Percentiles rank a stretch among this genome's conserved stretches.
Conservation (phyloP, 176 grass and related monocot species). For the Zoysia pacifica region DNA sequence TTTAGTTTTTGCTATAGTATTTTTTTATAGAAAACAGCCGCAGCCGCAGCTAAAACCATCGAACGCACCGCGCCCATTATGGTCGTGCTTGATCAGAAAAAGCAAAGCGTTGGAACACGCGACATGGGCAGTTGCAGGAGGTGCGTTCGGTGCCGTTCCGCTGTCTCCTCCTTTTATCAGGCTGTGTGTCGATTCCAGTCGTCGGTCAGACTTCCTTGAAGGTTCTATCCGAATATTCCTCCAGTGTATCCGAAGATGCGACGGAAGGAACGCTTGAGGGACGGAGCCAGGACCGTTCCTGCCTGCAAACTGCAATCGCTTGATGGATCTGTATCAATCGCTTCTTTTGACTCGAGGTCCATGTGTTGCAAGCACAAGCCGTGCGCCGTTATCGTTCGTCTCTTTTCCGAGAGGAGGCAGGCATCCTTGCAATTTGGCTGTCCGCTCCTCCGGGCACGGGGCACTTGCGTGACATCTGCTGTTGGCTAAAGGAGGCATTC, state of each 20-base stretch:
- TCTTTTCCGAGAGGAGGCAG: background rate
- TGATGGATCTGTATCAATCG: too few relatives aligned
- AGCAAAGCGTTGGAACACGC: background rate
- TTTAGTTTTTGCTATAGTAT: too few relatives aligned
- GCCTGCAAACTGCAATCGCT: too few relatives aligned
- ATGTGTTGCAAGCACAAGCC: too few relatives aligned
- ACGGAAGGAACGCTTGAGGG: background rate
- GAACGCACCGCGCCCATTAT: too few relatives aligned
- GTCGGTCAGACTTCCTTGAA: background rate
- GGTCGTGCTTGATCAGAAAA: too few relatives aligned
- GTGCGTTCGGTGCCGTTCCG: background rate
- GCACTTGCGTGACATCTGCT: background rate
- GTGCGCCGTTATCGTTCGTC: too few relatives aligned
- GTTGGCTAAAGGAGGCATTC: too few relatives aligned
- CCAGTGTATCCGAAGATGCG: background rate
- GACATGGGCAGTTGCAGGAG: background rate
- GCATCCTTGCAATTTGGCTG: background rate
- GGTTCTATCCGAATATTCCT: background rate
- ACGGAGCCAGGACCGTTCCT: too few relatives aligned
- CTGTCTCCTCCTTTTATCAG: background rate
- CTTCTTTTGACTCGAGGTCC: too few relatives aligned
- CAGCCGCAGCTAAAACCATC: too few relatives aligned
- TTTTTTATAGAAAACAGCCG: too few relatives aligned
- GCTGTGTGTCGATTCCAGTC: background rate
- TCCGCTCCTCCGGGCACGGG: background rate